Conservation (phyloP, 768 basidiomycete species). For the Suillus subalutaceus region DNA sequence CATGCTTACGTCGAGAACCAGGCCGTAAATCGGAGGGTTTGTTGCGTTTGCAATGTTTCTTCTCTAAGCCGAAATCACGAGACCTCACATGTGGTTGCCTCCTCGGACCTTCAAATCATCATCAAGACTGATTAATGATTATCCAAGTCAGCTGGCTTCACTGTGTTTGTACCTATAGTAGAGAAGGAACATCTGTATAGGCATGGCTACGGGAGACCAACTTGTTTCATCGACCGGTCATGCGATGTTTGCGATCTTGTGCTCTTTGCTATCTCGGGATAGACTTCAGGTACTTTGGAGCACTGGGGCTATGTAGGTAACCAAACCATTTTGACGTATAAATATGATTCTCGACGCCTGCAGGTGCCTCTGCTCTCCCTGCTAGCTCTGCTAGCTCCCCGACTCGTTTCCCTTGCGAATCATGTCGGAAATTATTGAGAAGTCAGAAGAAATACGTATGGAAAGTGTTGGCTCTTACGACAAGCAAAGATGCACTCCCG, state of each 20-base stretch:
- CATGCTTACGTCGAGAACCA: not conserved
- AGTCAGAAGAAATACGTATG: not conserved
- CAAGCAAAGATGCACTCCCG: not conserved
- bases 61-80: not conserved
- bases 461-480: not conserved
- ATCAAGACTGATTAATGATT: not conserved
- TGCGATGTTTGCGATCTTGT: not conserved
- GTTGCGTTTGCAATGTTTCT: not conserved
- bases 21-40: not conserved
- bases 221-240: not conserved
- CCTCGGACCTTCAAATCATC: not conserved
- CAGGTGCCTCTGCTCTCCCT: not conserved
- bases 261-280: not conserved
- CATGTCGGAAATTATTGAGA: constrained; percentile 5
- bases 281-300: not conserved
- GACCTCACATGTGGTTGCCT: not conserved
- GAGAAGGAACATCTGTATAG: not conserved
- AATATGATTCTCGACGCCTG: not conserved
- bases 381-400: not conserved
- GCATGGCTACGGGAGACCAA: not conserved
- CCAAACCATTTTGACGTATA: not conserved
- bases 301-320: not conserved
- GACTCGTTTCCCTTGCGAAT: not conserved
- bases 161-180: not conserved
- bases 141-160: too few relatives aligned